A percentile compares a stretch with the other conserved stretches of the same genome.
These are phyloP conservation scores for Rubia yunnanensis DNA, from an alignment of 257 asterid genomes.

Conservation along the genomic window DNA sequence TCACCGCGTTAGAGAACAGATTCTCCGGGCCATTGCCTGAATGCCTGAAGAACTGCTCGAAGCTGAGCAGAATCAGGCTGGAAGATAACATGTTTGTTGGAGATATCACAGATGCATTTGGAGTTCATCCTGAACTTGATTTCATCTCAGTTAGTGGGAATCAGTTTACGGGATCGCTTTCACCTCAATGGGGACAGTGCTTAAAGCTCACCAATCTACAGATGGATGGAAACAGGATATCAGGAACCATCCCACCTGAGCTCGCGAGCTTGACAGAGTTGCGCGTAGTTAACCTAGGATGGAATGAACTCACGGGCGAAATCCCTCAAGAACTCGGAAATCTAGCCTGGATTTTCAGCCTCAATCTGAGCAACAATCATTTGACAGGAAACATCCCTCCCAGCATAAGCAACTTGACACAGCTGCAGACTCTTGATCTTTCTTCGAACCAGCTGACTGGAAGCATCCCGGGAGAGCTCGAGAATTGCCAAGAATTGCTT, in stretches of 20 bases:
- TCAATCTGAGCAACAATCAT: constrained; percentile 49
- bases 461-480: constrained; percentile 40
- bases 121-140: constrained; percentile 45
- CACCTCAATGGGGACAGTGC: constrained; percentile 50
- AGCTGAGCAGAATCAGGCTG: constrained; percentile 37
- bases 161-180: constrained; percentile 46
- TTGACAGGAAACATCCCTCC: constrained; percentile 59
- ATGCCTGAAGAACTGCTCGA: constrained; percentile 59
- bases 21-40: constrained; percentile 58
- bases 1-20: constrained; percentile 45
- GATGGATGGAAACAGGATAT: constrained; percentile 38
- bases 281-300: constrained; percentile 38
- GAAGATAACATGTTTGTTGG: constrained; percentile 61
- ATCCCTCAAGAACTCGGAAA: constrained; percentile 51
- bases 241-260: constrained; percentile 67
- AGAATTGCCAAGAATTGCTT: constrained; percentile 28
- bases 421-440: constrained; percentile 50
- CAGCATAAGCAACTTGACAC: constrained; percentile 30
- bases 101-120: constrained; percentile 24
- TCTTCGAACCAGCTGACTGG: constrained; percentile 49
- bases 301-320: constrained; percentile 53
- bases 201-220: constrained; percentile 39
- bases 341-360: constrained; percentile 24
- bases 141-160: constrained; percentile 45
- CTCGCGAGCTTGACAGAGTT: constrained; percentile 48